Percentiles rank a stretch among this genome's conserved stretches.
phyloP scores from a whole-genome alignment of 176 grass and related monocot genomes.

The Pontederia paniculata region DNA sequence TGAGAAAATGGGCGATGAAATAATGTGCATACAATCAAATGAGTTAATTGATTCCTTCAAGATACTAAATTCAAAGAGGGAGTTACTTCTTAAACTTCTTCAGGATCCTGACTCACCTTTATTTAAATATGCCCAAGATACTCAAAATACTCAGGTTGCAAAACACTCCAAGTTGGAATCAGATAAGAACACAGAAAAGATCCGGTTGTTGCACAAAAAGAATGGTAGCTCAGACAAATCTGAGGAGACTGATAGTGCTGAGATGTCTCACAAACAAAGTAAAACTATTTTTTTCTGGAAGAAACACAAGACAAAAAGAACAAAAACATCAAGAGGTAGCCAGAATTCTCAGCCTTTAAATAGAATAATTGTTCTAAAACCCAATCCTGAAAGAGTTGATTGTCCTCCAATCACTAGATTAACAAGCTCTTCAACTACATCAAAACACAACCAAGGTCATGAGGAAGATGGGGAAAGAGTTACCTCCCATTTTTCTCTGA shows the following conservation, averaged over 20 bases:
- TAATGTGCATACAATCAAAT: slow-evolving; percentile 30
- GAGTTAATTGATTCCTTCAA: slow-evolving; percentile 49
- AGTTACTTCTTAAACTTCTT: slow-evolving; percentile 53
- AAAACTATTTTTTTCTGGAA: slow-evolving; percentile 44
- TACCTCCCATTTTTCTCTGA: slow-evolving; percentile 6
- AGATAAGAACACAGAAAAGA: slow-evolving; percentile 26
- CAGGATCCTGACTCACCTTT: slow-evolving; percentile 55
- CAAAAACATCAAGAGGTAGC: slow-evolving; percentile 24
- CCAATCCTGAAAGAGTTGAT: slow-evolving; percentile 23
- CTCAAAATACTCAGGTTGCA: slow-evolving; percentile 32
- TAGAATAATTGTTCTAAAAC: slow-evolving; percentile 86
- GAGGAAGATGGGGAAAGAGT: slow-evolving; percentile 37
- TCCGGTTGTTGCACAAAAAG: slow-evolving; percentile 4
- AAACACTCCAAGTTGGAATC: slow-evolving; percentile 4
- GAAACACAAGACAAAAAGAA: slow-evolving; percentile 40
- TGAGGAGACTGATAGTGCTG: slow-evolving; percentile 15
- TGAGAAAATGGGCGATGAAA: slow-evolving; percentile 15
- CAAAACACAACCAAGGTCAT: slow-evolving; percentile 26
- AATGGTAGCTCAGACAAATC: slow-evolving; percentile 19
- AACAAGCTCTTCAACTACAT: slow-evolving; percentile 31
- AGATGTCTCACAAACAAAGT: slow-evolving; percentile 27
- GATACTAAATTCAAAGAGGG: slow-evolving; percentile 45
- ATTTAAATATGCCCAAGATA: slow-evolving; percentile 38
- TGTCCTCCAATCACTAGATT: not conserved
- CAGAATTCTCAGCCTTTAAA: slow-evolving; percentile 36